Evolutionary conservation across 2,329 filamentous ascomycete genomes (phyloP).

Genomic region (Bipolaris zeicola): DNA sequence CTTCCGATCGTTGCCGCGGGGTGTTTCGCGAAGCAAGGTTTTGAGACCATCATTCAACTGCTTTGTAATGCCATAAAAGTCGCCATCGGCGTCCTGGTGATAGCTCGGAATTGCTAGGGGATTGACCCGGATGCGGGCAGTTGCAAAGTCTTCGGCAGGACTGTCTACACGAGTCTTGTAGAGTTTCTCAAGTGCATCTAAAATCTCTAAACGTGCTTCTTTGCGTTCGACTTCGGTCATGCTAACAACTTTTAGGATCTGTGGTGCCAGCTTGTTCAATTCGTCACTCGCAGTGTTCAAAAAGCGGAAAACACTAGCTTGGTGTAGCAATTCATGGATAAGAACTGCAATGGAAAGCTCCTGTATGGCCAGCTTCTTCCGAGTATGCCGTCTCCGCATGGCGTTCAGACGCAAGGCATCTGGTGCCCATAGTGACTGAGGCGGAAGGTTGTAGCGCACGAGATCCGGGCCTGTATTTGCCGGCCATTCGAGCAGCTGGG

Average conservation of each 20-base stretch:
- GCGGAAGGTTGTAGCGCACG: constrained; percentile 45
- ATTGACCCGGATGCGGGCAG: constrained; percentile 12
- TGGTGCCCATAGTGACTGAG: constrained; percentile 54
- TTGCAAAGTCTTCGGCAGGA: constrained; percentile 17
- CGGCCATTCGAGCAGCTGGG: constrained; percentile 42
- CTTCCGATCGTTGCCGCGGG: constrained; percentile 17
- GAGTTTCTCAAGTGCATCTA: constrained; percentile 22
- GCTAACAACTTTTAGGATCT: constrained; percentile 24
- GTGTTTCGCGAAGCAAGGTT: constrained; percentile 22
- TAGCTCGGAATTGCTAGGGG: constrained; percentile 40
- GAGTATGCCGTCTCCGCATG: constrained; percentile 40
- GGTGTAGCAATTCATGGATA: constrained; percentile 44
- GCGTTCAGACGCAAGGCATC: constrained; percentile 39
- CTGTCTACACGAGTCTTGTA: constrained; percentile 13
- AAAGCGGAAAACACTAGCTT: constrained; percentile 15
- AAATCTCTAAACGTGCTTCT: constrained; percentile 22
- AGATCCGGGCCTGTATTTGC: constrained; percentile 48
- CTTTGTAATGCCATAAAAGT: constrained; percentile 38
- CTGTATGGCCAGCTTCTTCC: constrained; percentile 52
- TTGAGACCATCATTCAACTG: constrained; percentile 42
- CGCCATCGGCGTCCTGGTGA: constrained; percentile 46
- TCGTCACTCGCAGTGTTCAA: constrained; percentile 4
- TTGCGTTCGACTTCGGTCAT: constrained; percentile 5
- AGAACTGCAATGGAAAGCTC: constrained; percentile 51
- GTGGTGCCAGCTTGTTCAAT: constrained; percentile 23